These are phyloP conservation scores for Saccharomycopsis schoenii DNA, from an alignment of 805 yeast genomes.

Conservation along the genomic window DNA sequence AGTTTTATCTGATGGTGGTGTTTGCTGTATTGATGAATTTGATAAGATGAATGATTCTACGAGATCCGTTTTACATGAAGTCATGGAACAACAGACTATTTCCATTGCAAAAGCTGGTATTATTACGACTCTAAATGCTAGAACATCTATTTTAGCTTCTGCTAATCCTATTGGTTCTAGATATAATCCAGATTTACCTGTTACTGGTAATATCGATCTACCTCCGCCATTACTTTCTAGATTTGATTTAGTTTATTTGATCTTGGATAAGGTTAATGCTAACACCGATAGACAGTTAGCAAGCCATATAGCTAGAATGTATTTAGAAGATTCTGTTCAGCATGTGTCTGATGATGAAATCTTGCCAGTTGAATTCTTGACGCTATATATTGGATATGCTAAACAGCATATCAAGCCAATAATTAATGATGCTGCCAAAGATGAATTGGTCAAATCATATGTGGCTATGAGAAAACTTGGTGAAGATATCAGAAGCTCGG, in stretches of 20 bases:
- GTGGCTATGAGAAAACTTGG: conserved; percentile 93
- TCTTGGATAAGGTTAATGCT: conserved; percentile 89
- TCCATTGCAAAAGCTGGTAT: conserved; percentile 98
- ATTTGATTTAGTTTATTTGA: conserved; percentile 87
- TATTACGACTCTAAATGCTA: conserved; percentile 90
- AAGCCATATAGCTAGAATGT: conserved; percentile 81
- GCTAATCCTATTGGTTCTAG: conserved; percentile 96
- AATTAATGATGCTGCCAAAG: conserved; percentile 70
- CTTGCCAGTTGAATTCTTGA: conserved; percentile 78
- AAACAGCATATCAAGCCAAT: conserved; percentile 76
- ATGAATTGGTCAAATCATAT: conserved; percentile 75
- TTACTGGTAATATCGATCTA: conserved; percentile 86
- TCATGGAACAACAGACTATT: conserved; percentile 98
- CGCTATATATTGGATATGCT: conserved; percentile 89
- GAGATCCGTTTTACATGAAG: conserved; percentile 92
- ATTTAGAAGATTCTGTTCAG: conserved; percentile 76
- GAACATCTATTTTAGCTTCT: conserved; percentile 91
- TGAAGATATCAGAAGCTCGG: conserved; percentile 78
- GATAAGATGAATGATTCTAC: conserved; percentile 96
- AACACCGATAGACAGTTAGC: conserved; percentile 78
- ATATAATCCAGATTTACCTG: conserved; percentile 91
- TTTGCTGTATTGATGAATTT: conserved; percentile 97
- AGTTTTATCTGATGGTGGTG: conserved; percentile 94
- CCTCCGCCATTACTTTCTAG: conserved; percentile 95
- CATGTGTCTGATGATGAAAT: conserved; percentile 59